These are phyloP conservation scores for Scutellaria galericulata DNA, from an alignment of 257 asterid species.

Conservation along the genomic window DNA sequence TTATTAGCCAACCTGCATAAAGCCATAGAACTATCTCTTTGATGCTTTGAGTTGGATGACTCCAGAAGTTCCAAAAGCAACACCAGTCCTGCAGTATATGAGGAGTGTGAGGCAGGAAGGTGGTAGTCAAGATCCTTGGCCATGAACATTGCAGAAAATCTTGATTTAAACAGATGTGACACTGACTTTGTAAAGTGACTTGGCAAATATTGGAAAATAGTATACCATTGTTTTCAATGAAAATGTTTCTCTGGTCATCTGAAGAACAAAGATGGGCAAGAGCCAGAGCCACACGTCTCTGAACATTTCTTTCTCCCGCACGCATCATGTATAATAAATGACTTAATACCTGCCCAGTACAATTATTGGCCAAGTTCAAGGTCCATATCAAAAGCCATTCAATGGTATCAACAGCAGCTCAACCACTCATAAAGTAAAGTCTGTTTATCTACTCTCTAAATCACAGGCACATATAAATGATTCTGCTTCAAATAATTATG, in stretches of 20 bases:
- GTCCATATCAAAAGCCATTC: constrained; percentile 16
- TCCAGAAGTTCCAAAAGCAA: constrained; percentile 88
- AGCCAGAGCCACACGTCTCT: constrained; percentile 87
- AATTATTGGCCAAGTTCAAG: constrained; percentile 26
- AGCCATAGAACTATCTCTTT: constrained; percentile 81
- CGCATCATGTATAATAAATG: constrained; percentile 92
- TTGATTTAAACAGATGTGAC: constrained; percentile 12
- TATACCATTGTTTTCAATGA: constrained; percentile 80
- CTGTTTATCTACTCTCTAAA: constrained; percentile 5
- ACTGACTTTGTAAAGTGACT: constrained; percentile 18
- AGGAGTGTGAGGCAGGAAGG: constrained; percentile 30
- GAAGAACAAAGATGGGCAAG: constrained; percentile 95
- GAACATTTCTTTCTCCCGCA: constrained; percentile 70
- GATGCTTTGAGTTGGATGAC: constrained; percentile 65
- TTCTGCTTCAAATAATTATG: constrained; percentile 23
- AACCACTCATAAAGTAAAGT: background rate
- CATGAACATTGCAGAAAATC: constrained; percentile 27
- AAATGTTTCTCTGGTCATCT: constrained; percentile 80
- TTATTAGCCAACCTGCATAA: constrained; percentile 79
- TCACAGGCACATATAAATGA: background rate
- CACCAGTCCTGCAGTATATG: constrained; percentile 62
- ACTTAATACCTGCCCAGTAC: constrained; percentile 70
- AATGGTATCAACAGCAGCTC: constrained; percentile 21
- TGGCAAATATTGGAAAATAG: constrained; percentile 27
- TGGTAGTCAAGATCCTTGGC: constrained; percentile 21